Evolutionary conservation across 73 alveolate genomes (phyloP).

Genomic region (Paramecium octaurelia): DNA sequence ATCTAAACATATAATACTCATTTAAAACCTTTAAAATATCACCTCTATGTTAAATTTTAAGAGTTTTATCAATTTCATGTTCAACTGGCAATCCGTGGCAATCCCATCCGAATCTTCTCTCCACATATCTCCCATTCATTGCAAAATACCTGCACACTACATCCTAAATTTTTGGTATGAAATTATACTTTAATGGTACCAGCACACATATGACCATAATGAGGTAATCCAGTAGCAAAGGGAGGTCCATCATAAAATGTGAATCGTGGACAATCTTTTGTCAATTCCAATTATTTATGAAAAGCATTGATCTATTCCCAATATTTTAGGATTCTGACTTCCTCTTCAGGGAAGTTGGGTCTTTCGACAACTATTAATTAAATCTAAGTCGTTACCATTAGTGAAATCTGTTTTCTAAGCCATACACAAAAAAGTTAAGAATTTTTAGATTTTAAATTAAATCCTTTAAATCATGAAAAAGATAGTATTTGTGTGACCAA

Average conservation of each 20-base stretch:
- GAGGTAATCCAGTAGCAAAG: slow-evolving; percentile 99
- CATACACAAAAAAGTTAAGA: neutral
- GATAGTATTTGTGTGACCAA: neutral
- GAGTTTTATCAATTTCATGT: slow-evolving; percentile 94
- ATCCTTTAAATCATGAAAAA: neutral
- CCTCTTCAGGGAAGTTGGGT: slow-evolving; percentile 95
- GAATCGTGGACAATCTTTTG: slow-evolving; percentile 91
- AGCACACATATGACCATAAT: slow-evolving; percentile 99
- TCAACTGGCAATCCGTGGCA: slow-evolving; percentile 99
- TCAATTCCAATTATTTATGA: slow-evolving; percentile 87
- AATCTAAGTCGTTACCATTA: neutral
- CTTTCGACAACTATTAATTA: slow-evolving; percentile 61
- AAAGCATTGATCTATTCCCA: slow-evolving; percentile 98
- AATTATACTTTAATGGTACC: slow-evolving; percentile 93
- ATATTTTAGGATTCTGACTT: slow-evolving; percentile 91
- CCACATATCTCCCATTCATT: slow-evolving; percentile 95
- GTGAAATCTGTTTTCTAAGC: slow-evolving; percentile 3
- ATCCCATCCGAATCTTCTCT: slow-evolving; percentile 99
- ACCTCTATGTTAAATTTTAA: slow-evolving; percentile 83
- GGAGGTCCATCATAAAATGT: slow-evolving; percentile 99
- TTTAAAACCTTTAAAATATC: slow-evolving; percentile 75
- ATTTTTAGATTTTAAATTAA: neutral
- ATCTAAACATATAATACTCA: slow-evolving; percentile 43
- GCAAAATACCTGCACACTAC: slow-evolving; percentile 99
- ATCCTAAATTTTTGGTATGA: slow-evolving; percentile 74